Evolutionary conservation across 306 rosid species (phyloP), one percentile per base, ranked within the genome.

Genomic region (Vigna trinervia): DNA sequence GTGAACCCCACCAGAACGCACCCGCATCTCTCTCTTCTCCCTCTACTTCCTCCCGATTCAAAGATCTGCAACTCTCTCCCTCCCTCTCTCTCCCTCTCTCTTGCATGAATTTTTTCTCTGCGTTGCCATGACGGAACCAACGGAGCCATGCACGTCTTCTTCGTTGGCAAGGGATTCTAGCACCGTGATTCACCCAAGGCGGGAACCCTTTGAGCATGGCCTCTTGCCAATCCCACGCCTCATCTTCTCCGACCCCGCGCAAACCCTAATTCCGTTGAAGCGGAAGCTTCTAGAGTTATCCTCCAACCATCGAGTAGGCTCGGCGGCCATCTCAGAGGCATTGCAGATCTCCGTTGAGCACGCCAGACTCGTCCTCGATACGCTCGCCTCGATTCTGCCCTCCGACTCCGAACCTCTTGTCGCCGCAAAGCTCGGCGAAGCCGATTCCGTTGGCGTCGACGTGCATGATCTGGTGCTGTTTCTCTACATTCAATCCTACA

Each of bases 191-290:
- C 99, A 83, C 73, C 97, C 99, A 0, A 81, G 99, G 15, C 97
- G 99, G 11, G 97, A 89, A 73, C 98, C 91, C 2, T 96, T 96
- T 83, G 99, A 96, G 83, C 93, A 96, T 76, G 99, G 98, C 28
- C 94, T 96, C 51, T 81, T 96, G 17, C 97, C 98, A 14, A 88
- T 96, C 78, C 90, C 96, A 0, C 90, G 88, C 67, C 97, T 92
- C 81, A 81, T 92, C 72, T 87, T 96, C 89, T 80, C 98, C 82
- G 99, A 92, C 89, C 97, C 97, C 1, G 73, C 89, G 46, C 98
- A 96, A 96, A 91, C 94, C 98, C 98, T 96, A 89, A 91, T 87
- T 26, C 85, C 97, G 1, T 71, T 94, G 28, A 94, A 94, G 88
- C 87, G 81, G 59, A 91, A 89, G 90, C 97, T 94, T 83, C 77